Percentiles rank a stretch among this genome's conserved stretches.
Evolutionary conservation across 208 protist genomes (phyloP).

Genomic region (Crithidia mellificae): DNA sequence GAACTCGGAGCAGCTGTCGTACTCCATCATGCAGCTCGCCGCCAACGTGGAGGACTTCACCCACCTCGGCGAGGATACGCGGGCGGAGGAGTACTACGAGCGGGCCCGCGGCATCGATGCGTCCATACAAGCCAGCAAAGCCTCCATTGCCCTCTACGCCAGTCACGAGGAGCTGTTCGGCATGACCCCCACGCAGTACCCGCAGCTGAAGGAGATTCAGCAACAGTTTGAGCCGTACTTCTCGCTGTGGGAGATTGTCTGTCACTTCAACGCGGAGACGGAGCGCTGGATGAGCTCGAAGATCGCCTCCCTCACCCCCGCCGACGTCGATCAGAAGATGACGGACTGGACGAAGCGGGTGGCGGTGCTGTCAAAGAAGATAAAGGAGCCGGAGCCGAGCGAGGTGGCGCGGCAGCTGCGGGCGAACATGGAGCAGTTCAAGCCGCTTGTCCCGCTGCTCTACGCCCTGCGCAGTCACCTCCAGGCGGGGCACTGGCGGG

Average conservation of each 20-base stretch:
- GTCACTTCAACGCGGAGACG: constrained; percentile 77
- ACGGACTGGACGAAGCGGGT: constrained; percentile 83
- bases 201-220: constrained; percentile 86
- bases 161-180: constrained; percentile 90
- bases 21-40: constrained; percentile 80
- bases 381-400: constrained; percentile 85
- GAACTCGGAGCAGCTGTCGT: constrained; percentile 82
- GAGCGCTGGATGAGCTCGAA: constrained; percentile 91
- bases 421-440: constrained; percentile 93
- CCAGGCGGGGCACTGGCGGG: constrained; percentile 92
- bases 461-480: constrained; percentile 93
- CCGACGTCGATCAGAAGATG: constrained; percentile 86
- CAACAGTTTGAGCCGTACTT: constrained; percentile 90
- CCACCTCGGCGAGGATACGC: constrained; percentile 81
- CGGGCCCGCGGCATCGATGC: constrained; percentile 72
- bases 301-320: constrained; percentile 77
- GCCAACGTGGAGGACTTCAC: constrained; percentile 86
- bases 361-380: constrained; percentile 77
- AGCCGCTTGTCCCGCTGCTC: constrained; percentile 92
- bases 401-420: constrained; percentile 77
- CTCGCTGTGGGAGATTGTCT: constrained; percentile 90
- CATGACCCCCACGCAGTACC: constrained; percentile 82
- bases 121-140: constrained; percentile 71
- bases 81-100: constrained; percentile 90
- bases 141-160: constrained; percentile 81